Base-by-base conservation (phyloP, 306 rosid genomes). In the Vigna angularis region DNA sequence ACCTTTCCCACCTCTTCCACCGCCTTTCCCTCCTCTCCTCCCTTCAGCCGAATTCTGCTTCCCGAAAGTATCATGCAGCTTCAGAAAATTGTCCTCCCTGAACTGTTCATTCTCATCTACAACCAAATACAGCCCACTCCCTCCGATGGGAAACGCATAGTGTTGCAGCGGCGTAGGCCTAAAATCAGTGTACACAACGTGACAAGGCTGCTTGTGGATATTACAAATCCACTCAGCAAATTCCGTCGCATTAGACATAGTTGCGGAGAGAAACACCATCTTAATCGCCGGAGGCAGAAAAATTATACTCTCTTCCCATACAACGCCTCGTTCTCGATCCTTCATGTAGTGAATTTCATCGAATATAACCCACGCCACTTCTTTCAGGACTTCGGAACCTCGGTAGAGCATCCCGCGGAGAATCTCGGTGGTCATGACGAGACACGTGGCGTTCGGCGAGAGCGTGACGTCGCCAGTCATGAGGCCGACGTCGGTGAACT, bases 291-390 rank as follows among this genome's bases (percentile, higher is more conserved):
- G 93, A 1, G 98, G 98, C 82, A 92, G 82, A 36, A 92, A 94
- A 4, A 94, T 90, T n/a, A 94, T 94, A 85, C 98, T 94, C 85
- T 94, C 98, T 77, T 94, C 98, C 98, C 98, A 94, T 76, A 94
- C 98, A 52, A 94, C 98, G 66, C 98, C 98, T 81, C 98, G 88
- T 72, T 94, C 98, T 5, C 97, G 87, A 84, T 94, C 98, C 88
- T 86, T 92, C 98, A 94, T 94, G 42, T 94, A 94, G 73, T 94
- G 98, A 62, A 94, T 94, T 76, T 94, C 98, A 77, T 94, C 98
- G 59, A 94, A 94, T 34, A 94, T 94, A 48, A 94, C 98, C 97
- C 98, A 94, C 2, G 95, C 93, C 3, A 94, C 98, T 86, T 94
- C 98, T 78, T 94, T 94, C 57, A 94, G 69, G 63, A 94, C 92